Evolutionary conservation across 2,329 filamentous ascomycete species (phyloP).

Genomic region (Colletotrichum graminicola): DNA sequence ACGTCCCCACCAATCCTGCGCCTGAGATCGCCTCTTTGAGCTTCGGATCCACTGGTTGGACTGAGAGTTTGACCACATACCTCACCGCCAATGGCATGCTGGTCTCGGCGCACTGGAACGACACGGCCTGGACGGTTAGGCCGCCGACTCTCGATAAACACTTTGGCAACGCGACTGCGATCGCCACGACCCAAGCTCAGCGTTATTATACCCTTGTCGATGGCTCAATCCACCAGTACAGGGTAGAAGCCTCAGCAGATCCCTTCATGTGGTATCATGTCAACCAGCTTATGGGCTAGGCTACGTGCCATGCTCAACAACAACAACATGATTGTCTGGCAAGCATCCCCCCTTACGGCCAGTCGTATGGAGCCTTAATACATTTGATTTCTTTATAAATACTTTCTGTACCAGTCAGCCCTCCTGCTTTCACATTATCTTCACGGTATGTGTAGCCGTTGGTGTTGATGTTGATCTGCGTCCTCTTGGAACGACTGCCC

Average conservation of each 20-base stretch:
- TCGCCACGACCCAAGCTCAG: not conserved
- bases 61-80: not conserved
- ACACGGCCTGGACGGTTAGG: not conserved
- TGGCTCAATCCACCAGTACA: conserved; percentile 6
- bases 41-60: not conserved
- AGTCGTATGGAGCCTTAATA: not conserved
- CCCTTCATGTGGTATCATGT: not conserved
- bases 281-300: not conserved
- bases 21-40: not conserved
- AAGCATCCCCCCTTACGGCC: not conserved
- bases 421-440: not conserved
- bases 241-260: not conserved
- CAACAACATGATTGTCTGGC: not conserved
- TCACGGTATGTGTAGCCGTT: not conserved
- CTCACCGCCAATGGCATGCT: not conserved
- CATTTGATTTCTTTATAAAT: conserved; percentile 2
- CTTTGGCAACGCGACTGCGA: not conserved
- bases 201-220: not conserved
- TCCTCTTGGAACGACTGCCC: not conserved
- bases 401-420: not conserved
- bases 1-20: not conserved
- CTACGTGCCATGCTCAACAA: not conserved
- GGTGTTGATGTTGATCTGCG: not conserved
- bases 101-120: not conserved
- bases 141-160: not conserved